Evolutionary conservation across 139 green algal genomes (phyloP).

Genomic region (Volvox reticuliferus): DNA sequence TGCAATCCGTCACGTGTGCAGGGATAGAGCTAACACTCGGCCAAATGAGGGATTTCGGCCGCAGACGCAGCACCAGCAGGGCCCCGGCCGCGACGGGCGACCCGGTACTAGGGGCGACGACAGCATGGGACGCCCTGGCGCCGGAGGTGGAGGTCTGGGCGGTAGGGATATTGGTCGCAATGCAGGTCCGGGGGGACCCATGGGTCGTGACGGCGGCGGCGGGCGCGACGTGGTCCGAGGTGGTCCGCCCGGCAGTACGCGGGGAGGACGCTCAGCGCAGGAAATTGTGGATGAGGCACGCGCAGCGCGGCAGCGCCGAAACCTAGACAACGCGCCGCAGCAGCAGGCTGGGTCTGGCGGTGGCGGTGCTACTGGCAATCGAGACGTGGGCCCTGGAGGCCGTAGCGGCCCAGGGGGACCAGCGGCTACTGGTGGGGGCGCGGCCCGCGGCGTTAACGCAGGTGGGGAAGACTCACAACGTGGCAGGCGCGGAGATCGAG

Average conservation of each 20-base stretch:
- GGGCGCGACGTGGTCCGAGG: neutral
- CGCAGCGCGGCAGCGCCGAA: neutral
- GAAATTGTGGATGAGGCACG: conserved; percentile 44
- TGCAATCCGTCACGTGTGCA: neutral
- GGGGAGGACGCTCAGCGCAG: conserved; percentile 8
- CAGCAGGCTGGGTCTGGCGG: neutral
- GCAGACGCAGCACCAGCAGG: conserved; percentile 18
- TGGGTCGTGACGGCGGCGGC: neutral
- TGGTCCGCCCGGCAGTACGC: neutral
- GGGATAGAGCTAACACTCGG: neutral
- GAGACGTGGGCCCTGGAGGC: neutral
- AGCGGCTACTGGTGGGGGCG: neutral
- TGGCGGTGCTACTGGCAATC: too few relatives aligned
- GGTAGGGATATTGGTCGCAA: neutral
- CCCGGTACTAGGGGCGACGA: neutral
- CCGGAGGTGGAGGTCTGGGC: neutral
- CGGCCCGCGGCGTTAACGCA: neutral
- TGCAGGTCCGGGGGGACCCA: neutral
- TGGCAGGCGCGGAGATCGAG: neutral
- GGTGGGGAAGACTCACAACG: neutral
- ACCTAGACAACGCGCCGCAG: neutral
- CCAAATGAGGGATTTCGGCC: neutral
- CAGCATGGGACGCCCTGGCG: neutral
- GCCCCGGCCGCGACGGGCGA: neutral
- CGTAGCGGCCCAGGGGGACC: neutral